Evolutionary conservation across 345 rosid species (phyloP).

Genomic region (Trapa incisa): DNA sequence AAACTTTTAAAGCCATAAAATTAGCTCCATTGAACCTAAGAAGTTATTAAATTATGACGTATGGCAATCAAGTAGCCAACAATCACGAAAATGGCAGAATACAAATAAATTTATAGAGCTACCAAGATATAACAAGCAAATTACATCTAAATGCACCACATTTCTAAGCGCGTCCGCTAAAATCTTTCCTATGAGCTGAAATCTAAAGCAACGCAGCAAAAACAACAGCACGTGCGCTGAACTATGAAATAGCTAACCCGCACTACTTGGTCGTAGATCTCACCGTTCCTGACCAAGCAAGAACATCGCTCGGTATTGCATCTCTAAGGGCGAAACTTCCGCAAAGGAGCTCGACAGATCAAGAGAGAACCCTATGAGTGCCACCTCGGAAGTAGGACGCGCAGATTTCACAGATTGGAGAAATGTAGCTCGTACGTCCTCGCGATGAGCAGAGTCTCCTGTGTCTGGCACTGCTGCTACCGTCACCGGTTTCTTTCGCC

Average conservation of each 20-base stretch:
- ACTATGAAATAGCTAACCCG: background rate
- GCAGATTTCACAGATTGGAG: background rate
- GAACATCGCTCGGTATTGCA: background rate
- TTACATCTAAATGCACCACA: background rate
- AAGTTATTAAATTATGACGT: background rate
- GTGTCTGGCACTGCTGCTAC: constrained; percentile 7
- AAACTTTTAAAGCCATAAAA: background rate
- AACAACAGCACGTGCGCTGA: background rate
- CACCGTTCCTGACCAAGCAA: background rate
- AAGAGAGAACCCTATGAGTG: background rate
- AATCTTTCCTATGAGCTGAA: background rate
- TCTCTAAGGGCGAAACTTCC: background rate
- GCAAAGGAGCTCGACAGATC: background rate
- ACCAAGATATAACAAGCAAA: background rate
- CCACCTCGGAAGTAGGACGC: background rate
- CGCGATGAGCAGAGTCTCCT: background rate
- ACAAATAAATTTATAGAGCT: background rate
- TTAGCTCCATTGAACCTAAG: background rate
- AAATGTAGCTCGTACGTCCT: background rate
- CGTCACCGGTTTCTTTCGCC: constrained; percentile 8
- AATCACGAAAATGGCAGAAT: background rate
- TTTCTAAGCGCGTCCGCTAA: background rate
- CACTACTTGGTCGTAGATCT: background rate
- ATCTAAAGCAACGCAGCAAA: background rate
- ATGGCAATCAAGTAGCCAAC: background rate